Conservation (phyloP, 352 stramenopile species). For the Lagenidium giganteum region DNA sequence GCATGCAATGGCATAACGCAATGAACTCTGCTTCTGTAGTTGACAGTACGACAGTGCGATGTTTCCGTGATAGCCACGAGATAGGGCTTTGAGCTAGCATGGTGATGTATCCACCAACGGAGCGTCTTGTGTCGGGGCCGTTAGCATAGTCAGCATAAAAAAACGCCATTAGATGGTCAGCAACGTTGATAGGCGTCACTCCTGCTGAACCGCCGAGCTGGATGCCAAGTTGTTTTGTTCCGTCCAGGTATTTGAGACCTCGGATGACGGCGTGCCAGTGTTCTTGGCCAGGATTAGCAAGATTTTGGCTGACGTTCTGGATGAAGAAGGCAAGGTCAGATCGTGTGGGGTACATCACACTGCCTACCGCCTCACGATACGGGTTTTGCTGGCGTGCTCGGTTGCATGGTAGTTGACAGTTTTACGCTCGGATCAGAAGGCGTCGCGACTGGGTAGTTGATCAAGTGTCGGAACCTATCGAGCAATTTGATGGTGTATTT, state of each 20-base stretch:
- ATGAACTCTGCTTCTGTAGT: slow-evolving; percentile 11
- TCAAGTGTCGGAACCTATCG: too few species aligned
- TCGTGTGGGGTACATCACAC: slow-evolving; percentile 15
- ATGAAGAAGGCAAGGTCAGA: slow-evolving; percentile 5
- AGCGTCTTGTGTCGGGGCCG: slow-evolving; percentile 3
- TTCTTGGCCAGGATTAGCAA: slow-evolving; percentile 5
- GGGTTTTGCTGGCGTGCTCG: too few species aligned
- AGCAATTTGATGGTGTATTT: too few species aligned
- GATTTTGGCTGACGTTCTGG: slow-evolving; percentile 10
- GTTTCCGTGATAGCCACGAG: slow-evolving; percentile 7
- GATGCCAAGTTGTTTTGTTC: slow-evolving; percentile 5
- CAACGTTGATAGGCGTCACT: neutral
- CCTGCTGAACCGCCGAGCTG: slow-evolving; percentile 1
- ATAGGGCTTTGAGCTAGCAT: neutral
- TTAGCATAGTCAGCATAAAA: slow-evolving; percentile 5
- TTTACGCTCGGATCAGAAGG: too few species aligned
- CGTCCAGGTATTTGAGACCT: slow-evolving; percentile 6
- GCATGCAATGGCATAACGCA: slow-evolving; percentile 2
- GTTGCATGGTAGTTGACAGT: too few species aligned
- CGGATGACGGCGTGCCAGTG: slow-evolving; percentile 12
- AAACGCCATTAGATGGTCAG: slow-evolving; percentile 2
- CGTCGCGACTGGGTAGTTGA: too few species aligned
- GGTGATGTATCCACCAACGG: slow-evolving; percentile 7
- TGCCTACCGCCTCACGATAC: too few species aligned
- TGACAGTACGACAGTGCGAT: slow-evolving; percentile 11